Percentiles rank a stretch among this genome's conserved stretches.
phyloP scores from a whole-genome alignment of 352 stramenopile genomes.

The Globisporangium ultimum region DNA sequence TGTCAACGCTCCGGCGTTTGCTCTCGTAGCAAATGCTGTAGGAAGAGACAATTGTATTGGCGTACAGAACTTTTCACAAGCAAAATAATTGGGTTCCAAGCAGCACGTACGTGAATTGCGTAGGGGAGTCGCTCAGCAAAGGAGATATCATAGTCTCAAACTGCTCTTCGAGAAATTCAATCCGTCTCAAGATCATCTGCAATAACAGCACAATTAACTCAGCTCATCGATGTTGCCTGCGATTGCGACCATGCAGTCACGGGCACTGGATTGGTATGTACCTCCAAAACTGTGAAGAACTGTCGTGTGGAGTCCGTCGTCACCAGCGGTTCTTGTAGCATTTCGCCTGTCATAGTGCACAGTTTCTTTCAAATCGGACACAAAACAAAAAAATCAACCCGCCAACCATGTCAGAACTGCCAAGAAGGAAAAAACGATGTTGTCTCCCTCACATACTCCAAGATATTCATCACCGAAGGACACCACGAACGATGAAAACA shows the following conservation, averaged over 20 bases:
- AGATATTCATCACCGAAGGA: slow-evolving; percentile 70
- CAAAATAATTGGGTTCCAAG: background rate
- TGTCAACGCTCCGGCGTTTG: slow-evolving; percentile 66
- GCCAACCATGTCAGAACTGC: too few relatives aligned
- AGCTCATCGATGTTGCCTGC: too few relatives aligned
- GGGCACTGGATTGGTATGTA: slow-evolving; percentile 10
- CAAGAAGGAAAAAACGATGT: too few relatives aligned
- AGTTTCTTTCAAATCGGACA: slow-evolving; percentile 41
- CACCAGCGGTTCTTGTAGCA: slow-evolving; percentile 66
- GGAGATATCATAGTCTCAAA: slow-evolving; percentile 46
- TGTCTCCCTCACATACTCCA: slow-evolving; percentile 23
- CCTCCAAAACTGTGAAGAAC: slow-evolving; percentile 68
- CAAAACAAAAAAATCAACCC: background rate
- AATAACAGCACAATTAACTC: background rate
- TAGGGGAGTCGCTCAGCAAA: slow-evolving; percentile 42
- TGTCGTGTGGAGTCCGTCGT: slow-evolving; percentile 53
- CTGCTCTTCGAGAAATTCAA: slow-evolving; percentile 60
- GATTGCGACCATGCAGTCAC: too few relatives aligned
- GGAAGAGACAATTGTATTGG: background rate
- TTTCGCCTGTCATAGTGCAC: slow-evolving; percentile 38
- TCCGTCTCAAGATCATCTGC: slow-evolving; percentile 41
- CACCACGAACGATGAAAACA: slow-evolving; percentile 56
- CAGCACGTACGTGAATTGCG: slow-evolving; percentile 61
- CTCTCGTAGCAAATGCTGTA: slow-evolving; percentile 73
- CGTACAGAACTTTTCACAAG: background rate